These are phyloP conservation scores for Zygoascus ofunaensis DNA, from an alignment of 805 yeast species.

Conservation along the genomic window DNA sequence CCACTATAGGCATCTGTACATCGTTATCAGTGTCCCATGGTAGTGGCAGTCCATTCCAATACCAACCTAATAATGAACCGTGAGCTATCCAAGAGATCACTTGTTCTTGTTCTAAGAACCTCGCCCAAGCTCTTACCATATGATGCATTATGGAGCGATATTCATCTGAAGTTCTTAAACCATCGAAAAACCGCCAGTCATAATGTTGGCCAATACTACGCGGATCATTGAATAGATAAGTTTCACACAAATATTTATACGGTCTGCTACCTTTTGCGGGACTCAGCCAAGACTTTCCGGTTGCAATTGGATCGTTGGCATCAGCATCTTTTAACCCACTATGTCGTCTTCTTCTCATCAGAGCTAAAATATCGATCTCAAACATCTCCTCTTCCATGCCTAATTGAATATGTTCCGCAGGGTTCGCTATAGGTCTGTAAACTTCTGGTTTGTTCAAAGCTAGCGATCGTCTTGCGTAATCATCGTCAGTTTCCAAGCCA, in stretches of 20 bases:
- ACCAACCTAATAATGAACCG: slow-evolving; percentile 43
- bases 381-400: neutral
- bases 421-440: neutral
- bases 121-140: slow-evolving; percentile 38
- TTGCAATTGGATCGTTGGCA: neutral
- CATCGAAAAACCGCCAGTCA: slow-evolving; percentile 60
- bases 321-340: neutral
- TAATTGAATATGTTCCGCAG: neutral
- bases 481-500: neutral
- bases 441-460: neutral
- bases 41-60: slow-evolving; percentile 39
- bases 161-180: slow-evolving; percentile 30
- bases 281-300: neutral
- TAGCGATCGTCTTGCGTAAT: neutral
- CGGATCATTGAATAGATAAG: slow-evolving; percentile 14
- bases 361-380: neutral
- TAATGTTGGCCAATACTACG: slow-evolving; percentile 32
- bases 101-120: slow-evolving; percentile 36
- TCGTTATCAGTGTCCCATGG: slow-evolving; percentile 47
- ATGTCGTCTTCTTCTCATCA: neutral
- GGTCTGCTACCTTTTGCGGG: neutral
- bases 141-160: slow-evolving; percentile 41
- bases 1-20: slow-evolving; percentile 44
- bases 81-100: slow-evolving; percentile 41
- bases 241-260: slow-evolving; percentile 18